These are phyloP conservation scores for Trametes meyenii DNA, from an alignment of 768 basidiomycete species.

Conservation along the genomic window DNA sequence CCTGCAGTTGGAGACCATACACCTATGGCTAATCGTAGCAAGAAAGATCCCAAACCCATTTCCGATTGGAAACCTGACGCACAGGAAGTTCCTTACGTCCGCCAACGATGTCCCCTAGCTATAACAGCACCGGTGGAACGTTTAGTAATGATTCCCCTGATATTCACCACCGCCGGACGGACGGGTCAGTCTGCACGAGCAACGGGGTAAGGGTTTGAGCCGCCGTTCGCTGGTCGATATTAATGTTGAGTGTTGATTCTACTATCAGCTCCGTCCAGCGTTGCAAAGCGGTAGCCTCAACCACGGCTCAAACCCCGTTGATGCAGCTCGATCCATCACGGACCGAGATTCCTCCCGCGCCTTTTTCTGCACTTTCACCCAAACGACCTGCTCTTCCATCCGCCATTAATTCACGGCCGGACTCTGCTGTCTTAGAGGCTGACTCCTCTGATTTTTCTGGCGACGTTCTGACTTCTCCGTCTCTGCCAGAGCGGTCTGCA, in stretches of 20 bases:
- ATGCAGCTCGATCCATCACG: neutral
- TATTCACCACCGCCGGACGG: neutral
- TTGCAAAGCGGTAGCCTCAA: neutral
- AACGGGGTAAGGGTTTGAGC: too few relatives aligned
- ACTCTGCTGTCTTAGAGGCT: neutral
- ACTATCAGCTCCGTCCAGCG: too few relatives aligned
- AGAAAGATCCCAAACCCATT: constrained; percentile 1
- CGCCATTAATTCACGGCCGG: neutral
- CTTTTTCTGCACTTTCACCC: neutral
- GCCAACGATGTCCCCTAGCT: neutral
- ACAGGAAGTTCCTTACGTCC: too few relatives aligned
- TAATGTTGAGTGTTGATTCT: too few relatives aligned
- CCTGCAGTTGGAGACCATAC: neutral
- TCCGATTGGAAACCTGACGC: constrained; percentile 9
- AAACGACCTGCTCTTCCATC: neutral
- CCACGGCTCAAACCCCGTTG: neutral
- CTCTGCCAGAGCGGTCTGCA: neutral
- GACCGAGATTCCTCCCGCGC: neutral
- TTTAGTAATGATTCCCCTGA: neutral
- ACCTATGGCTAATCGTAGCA: neutral
- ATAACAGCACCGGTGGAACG: neutral
- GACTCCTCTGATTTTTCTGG: neutral
- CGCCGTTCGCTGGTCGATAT: too few relatives aligned
- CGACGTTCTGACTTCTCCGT: neutral
- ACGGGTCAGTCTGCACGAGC: too few relatives aligned